phyloP scores from a whole-genome alignment of 2,329 filamentous ascomycete species.

The Aureobasidium sp. region DNA sequence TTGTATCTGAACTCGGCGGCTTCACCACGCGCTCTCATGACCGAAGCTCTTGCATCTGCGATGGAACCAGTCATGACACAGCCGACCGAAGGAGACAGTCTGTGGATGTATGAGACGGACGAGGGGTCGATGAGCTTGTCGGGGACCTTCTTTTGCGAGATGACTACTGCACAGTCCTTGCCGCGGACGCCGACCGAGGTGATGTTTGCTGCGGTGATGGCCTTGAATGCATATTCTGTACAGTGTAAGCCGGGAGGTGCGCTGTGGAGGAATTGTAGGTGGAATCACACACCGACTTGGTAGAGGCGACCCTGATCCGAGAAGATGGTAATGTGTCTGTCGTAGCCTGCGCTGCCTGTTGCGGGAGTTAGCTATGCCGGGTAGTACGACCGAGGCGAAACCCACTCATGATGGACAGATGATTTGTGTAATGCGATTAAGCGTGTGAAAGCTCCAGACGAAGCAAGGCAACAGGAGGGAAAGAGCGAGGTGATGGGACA shows the following conservation, averaged over 20 bases:
- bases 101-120: constrained; percentile 96
- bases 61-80: constrained; percentile 99
- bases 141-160: constrained; percentile 99
- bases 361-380: background rate
- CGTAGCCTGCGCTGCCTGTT: constrained; percentile 77
- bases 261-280: background rate
- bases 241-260: constrained; percentile 9
- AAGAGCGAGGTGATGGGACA: background rate
- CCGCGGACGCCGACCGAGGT: constrained; percentile 93
- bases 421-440: background rate
- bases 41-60: constrained; percentile 88
- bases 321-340: constrained; percentile 99
- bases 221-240: constrained; percentile 99
- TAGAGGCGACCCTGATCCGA: constrained; percentile 97
- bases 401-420: constrained; percentile 10
- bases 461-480: background rate
- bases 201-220: constrained; percentile 98
- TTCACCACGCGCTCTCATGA: constrained; percentile 86
- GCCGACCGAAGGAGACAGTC: constrained; percentile 88
- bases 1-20: constrained; percentile 98
- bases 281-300: constrained; percentile 79
- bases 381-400: background rate
- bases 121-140: constrained; percentile 98
- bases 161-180: constrained; percentile 92
- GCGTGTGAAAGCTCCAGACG: background rate